Evolutionary conservation across 495 filamentous ascomycete species (phyloP).

Genomic region (Copromyces sp.): DNA sequence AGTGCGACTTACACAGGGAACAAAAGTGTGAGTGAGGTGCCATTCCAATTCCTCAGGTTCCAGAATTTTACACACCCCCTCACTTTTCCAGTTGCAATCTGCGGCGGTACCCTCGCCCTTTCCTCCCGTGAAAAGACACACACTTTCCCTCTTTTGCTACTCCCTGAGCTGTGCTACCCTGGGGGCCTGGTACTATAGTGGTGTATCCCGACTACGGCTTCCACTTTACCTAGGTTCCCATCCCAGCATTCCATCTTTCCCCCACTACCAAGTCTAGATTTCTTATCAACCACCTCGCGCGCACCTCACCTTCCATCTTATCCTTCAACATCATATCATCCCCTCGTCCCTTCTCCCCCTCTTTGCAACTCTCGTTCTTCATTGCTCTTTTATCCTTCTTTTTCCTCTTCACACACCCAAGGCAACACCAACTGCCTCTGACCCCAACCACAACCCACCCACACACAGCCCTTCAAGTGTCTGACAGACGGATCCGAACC

Average conservation of each 20-base stretch:
- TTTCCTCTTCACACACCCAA: not conserved
- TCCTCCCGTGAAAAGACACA: not conserved
- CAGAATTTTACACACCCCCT: conserved; percentile 1
- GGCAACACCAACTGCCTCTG: not conserved
- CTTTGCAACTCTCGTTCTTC: not conserved
- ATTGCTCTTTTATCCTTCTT: not conserved
- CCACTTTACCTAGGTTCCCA: not conserved
- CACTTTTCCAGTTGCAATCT: not conserved
- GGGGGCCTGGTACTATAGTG: not conserved
- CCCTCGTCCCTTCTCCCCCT: not conserved
- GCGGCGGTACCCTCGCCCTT: not conserved
- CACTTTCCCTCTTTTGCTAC: not conserved
- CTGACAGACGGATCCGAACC: not conserved
- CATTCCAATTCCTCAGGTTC: conserved; percentile 13
- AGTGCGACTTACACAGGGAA: conserved; percentile 22
- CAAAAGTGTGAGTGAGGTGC: conserved; percentile 17
- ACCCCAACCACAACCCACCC: not conserved
- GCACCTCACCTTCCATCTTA: not conserved
- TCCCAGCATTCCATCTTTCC: not conserved
- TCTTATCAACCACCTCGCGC: not conserved
- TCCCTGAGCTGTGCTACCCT: not conserved
- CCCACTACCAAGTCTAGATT: not conserved
- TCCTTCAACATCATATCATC: not conserved
- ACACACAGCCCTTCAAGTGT: not conserved
- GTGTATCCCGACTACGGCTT: not conserved